Evolutionary conservation across 768 basidiomycete genomes (phyloP).

Genomic region (Collybia sordida): DNA sequence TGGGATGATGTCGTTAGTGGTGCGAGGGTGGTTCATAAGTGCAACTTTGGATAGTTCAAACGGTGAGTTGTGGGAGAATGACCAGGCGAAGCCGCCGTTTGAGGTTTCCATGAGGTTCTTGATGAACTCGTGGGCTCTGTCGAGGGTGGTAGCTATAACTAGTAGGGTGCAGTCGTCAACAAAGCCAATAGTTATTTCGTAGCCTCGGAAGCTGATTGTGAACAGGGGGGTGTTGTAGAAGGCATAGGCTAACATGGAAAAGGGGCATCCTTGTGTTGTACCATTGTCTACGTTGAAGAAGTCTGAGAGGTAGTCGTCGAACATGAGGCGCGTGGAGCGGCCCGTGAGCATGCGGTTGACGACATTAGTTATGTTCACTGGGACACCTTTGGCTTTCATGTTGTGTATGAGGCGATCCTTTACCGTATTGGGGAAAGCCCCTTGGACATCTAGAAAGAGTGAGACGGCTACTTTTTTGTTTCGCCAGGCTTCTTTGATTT

Average conservation of each 20-base stretch:
- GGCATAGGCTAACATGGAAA: conserved; percentile 24
- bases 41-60: conserved; percentile 31
- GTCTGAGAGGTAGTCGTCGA: conserved; percentile 19
- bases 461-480: not conserved
- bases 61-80: conserved; percentile 21
- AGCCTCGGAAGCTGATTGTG: not conserved
- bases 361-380: not conserved
- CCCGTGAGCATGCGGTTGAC: not conserved
- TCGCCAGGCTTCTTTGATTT: conserved; percentile 16
- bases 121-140: conserved; percentile 14
- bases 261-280: conserved; percentile 23
- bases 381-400: not conserved
- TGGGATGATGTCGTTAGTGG: conserved; percentile 3
- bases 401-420: not conserved
- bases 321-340: not conserved
- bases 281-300: conserved; percentile 18
- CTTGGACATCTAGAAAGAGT: not conserved
- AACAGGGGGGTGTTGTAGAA: conserved; percentile 25
- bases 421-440: not conserved
- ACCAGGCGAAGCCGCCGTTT: conserved; percentile 25
- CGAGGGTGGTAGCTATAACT: conserved; percentile 20
- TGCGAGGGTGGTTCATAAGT: conserved; percentile 21
- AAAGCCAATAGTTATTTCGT: conserved; percentile 23
- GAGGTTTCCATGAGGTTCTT: conserved; percentile 21
- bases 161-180: conserved; percentile 28